Evolutionary conservation across 73 alveolate species (phyloP), one percentile per base, ranked within the genome.

Genomic region (Tetrahymena elliotti): DNA sequence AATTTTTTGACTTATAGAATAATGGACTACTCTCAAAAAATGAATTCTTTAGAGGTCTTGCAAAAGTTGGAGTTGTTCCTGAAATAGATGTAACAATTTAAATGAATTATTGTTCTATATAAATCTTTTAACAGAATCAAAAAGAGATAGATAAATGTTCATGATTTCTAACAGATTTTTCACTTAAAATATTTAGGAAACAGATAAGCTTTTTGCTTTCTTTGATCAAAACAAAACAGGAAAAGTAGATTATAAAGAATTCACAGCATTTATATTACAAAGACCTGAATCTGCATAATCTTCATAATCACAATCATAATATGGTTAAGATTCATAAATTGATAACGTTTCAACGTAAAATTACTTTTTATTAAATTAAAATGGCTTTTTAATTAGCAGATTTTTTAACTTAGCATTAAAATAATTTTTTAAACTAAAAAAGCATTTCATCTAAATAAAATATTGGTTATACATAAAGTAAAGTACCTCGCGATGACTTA

Each of bases 11-110:
- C 47, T 35, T 94, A 37, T 35, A 68, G 34, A 94, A 94, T 52
- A 82, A 40, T 38, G 96, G 96, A 88, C 47, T 33, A 33, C 95
- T 94, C 18, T 52, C 82, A 35, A 94, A 88, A 36, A 39, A 94
- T 39, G 96, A 94, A 37, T 94, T 94, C 82, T 33, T 94, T 88
- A 94, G 93, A 94, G 96, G 95, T 9, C 93, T 94, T 33, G 96
- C 96, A 33, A 94, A 94, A 94, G 83, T 94, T 47, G 96, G 96
- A 33, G 96, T 94, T 68, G 88, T 68, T 24, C 88, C 88, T 27
- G 88, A 68, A 31, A 68, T 68, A n/a, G 88, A 68, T 68, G 88
- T 68, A 68, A 68, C 33, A 3, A 53, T 1, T 53, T 53, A n/a
- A 53, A 13, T n/a, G n/a, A n/a, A n/a, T n/a, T n/a, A n/a, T n/a